A percentile compares a stretch with the other conserved stretches of the same genome.
These are phyloP conservation scores for Coccomyxa sp. DNA, from an alignment of 139 green algal species.

Conservation along the genomic window DNA sequence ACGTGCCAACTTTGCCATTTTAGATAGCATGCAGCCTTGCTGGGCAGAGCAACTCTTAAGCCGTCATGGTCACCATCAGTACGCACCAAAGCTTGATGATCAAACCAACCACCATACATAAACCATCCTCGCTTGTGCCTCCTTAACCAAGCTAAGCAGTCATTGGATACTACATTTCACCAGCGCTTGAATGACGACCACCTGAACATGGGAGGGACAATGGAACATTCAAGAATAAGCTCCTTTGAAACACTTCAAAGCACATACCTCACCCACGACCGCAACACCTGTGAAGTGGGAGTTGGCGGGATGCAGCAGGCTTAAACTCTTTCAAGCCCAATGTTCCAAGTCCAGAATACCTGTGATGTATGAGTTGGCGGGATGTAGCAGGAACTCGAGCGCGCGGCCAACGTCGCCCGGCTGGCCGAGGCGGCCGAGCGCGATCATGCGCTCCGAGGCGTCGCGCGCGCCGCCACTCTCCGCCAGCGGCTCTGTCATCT, in stretches of 20 bases:
- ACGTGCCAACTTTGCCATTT: too few species aligned
- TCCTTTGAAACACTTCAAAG: neutral
- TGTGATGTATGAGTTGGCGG: conserved; percentile 62
- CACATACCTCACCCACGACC: neutral
- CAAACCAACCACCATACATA: too few species aligned
- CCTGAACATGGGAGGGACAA: neutral
- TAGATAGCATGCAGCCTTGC: too few species aligned
- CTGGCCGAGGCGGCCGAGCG: conserved; percentile 69
- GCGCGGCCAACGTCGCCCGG: conserved; percentile 64
- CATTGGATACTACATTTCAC: too few species aligned
- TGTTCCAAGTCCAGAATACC: too few species aligned
- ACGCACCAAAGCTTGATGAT: too few species aligned
- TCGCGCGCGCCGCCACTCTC: conserved; percentile 49
- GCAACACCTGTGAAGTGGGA: too few species aligned
- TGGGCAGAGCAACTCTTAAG: too few species aligned
- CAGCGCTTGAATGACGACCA: too few species aligned
- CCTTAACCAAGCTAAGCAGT: too few species aligned
- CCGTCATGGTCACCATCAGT: too few species aligned
- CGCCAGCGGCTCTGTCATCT: conserved; percentile 56
- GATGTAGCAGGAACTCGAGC: conserved; percentile 66
- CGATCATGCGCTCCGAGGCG: conserved; percentile 58
- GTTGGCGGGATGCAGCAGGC: neutral
- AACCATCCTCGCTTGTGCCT: too few species aligned
- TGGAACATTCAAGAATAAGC: neutral
- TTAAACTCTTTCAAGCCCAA: neutral